phyloP scores from a whole-genome alignment of 257 asterid species.

The Nicotiana undulata region DNA sequence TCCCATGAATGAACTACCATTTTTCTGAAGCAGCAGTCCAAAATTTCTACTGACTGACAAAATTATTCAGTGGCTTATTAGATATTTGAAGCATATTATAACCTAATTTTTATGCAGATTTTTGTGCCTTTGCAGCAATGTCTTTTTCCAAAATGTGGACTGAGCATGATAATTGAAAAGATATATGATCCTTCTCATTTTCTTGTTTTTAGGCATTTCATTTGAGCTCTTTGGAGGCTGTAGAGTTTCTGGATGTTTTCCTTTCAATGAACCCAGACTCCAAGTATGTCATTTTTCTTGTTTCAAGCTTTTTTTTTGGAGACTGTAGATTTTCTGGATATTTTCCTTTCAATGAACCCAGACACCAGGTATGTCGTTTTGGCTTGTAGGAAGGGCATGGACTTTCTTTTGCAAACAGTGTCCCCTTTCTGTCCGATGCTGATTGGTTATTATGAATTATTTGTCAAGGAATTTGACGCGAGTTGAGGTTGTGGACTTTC shows the following conservation, averaged over 20 bases:
- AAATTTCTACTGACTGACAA: neutral
- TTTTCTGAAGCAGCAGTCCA: neutral
- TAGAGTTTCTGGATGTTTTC: slow-evolving; percentile 65
- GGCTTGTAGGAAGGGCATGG: slow-evolving; percentile 31
- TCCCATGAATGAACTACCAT: slow-evolving; percentile 1
- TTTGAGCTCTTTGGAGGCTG: slow-evolving; percentile 74
- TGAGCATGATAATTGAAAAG: neutral
- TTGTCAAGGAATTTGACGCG: neutral
- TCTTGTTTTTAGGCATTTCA: slow-evolving; percentile 53
- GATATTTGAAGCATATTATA: neutral
- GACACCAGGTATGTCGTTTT: slow-evolving; percentile 49
- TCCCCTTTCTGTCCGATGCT: neutral
- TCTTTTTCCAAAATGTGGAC: neutral
- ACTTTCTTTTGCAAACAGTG: neutral
- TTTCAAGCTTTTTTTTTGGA: slow-evolving; percentile 56
- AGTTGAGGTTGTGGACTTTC: neutral
- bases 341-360: slow-evolving; percentile 80
- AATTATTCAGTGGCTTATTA: neutral
- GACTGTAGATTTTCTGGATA: slow-evolving; percentile 67
- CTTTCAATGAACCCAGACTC: slow-evolving; percentile 85
- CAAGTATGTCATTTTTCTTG: slow-evolving; percentile 38
- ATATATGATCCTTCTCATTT: slow-evolving; percentile 4
- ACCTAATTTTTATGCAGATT: neutral
- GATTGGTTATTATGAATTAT: neutral
- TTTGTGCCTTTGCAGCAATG: neutral